Percentiles rank a stretch among this genome's conserved stretches.
These are phyloP conservation scores for Vitis vinifera DNA, from an alignment of 164 flowering plant species.

Conservation along the genomic window ASM3070453v1 NC_081811.1:23824501-23825000, in stretches of 20 bases:
- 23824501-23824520: too few species aligned
- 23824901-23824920: too few species aligned
- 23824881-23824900: constrained; percentile 55
- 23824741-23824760: constrained; percentile 76
- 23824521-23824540: too few species aligned
- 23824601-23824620: constrained; percentile 62
- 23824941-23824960: too few species aligned
- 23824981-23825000: too few species aligned
- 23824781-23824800: constrained; percentile 42
- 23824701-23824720: constrained; percentile 55
- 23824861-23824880: constrained; percentile 36
- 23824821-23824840: constrained; percentile 43
- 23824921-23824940: too few species aligned
- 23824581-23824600: constrained; percentile 39
- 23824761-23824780: constrained; percentile 32
- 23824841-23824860: constrained; percentile 31
- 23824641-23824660: constrained; percentile 61
- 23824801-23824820: constrained; percentile 48
- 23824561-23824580: neutral
- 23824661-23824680: constrained; percentile 62
- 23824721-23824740: constrained; percentile 95
- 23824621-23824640: constrained; percentile 66
- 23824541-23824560: too few species aligned
- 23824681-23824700: constrained; percentile 75
- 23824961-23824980: too few species aligned